These are phyloP conservation scores for Rhamnella rubrinervis DNA, from an alignment of 331 rosid species.

Conservation along the genomic window DNA sequence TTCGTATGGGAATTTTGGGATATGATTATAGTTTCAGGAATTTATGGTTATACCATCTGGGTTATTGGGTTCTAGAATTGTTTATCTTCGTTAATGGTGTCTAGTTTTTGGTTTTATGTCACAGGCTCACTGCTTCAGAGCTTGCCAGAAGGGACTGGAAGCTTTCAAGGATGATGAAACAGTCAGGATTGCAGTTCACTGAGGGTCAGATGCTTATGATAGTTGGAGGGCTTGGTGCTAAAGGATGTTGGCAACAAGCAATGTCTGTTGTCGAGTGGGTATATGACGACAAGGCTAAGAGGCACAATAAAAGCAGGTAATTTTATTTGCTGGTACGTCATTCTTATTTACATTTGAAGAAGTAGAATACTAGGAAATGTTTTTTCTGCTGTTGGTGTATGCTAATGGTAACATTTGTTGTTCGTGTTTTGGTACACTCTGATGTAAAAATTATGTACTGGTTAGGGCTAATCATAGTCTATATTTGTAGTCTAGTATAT, in stretches of 20 bases:
- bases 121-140: slow-evolving; percentile 67
- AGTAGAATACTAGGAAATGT: no score
- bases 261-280: slow-evolving; percentile 81
- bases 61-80: not conserved
- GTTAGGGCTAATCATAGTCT: no score
- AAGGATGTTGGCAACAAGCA: slow-evolving; percentile 76
- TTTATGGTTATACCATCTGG: not conserved
- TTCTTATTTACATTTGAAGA: not conserved
- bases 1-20: slow-evolving; percentile 29
- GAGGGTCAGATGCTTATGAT: slow-evolving; percentile 74
- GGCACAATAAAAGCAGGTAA: slow-evolving; percentile 72
- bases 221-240: slow-evolving; percentile 58
- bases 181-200: slow-evolving; percentile 74
- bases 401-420: no score
- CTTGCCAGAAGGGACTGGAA: slow-evolving; percentile 71
- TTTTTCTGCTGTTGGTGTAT: no score
- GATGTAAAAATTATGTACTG: no score
- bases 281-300: slow-evolving; percentile 48
- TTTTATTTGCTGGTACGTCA: slow-evolving; percentile 1
- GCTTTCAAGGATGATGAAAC: slow-evolving; percentile 81
- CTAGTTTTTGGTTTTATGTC: slow-evolving; percentile 2
- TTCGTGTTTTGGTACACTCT: no score
- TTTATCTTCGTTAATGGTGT: not conserved
- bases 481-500: no score
- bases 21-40: not conserved